Evolutionary conservation across 257 asterid genomes (phyloP).

Genomic region (Cruciata laevipes): DNA sequence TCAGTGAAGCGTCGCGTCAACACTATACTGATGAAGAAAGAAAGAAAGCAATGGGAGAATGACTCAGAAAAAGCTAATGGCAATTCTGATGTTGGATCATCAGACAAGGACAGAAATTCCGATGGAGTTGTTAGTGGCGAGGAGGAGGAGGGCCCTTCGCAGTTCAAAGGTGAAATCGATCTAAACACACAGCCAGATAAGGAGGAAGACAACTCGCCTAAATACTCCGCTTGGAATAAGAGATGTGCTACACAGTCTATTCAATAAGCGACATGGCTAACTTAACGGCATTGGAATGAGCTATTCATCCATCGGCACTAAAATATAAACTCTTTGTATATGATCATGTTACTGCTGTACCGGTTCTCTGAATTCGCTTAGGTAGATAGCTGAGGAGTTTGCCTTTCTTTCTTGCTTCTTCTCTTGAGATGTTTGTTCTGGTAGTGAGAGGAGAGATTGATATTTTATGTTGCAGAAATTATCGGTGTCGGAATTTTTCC

Average conservation of each 20-base stretch:
- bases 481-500: conserved; percentile 8
- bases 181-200: conserved; percentile 82
- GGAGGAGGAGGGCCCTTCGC: conserved; percentile 27
- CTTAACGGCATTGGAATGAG: conserved; percentile 10
- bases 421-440: background rate
- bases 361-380: background rate
- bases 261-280: conserved; percentile 9
- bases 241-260: background rate
- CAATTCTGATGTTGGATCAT: conserved; percentile 3
- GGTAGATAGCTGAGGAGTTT: background rate
- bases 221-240: conserved; percentile 18
- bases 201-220: conserved; percentile 58
- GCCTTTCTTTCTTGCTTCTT: background rate
- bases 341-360: background rate
- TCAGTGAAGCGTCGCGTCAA: conserved; percentile 51
- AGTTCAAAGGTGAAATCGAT: conserved; percentile 68
- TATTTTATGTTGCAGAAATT: background rate
- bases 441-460: background rate
- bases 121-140: conserved; percentile 24
- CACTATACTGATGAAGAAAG: conserved; percentile 58
- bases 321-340: conserved; percentile 13
- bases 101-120: conserved; percentile 6
- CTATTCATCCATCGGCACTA: conserved; percentile 2
- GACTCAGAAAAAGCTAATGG: conserved; percentile 33
- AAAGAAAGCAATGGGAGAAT: conserved; percentile 42